Evolutionary conservation across 2,329 filamentous ascomycete genomes (phyloP).

Genomic region (Fusarium poae): DNA sequence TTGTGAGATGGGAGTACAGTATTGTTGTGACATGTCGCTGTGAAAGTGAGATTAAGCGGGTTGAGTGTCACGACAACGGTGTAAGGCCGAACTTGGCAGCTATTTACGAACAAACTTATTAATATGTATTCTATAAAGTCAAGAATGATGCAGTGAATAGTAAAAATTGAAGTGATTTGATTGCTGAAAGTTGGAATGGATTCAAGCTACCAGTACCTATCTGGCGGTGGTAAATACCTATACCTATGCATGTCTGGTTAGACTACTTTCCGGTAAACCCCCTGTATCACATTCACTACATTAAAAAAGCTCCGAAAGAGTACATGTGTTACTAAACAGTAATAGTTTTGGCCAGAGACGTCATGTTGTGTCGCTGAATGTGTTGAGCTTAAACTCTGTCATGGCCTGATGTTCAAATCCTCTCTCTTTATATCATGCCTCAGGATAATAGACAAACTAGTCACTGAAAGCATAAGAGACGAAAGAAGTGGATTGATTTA

Average conservation of each 20-base stretch:
- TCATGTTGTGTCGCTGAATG: not conserved
- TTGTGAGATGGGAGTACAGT: constrained; percentile 23
- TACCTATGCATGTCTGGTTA: not conserved
- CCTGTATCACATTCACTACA: not conserved
- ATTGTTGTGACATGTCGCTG: constrained; percentile 11
- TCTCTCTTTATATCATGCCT: no score
- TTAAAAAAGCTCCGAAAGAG: constrained; percentile 2
- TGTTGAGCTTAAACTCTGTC: not conserved
- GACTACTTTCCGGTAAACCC: not conserved
- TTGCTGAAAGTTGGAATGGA: not conserved
- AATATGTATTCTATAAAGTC: no score
- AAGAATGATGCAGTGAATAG: accelerated
- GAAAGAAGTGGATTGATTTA: no score
- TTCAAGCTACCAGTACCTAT: not conserved
- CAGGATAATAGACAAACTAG: no score
- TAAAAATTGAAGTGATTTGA: accelerated
- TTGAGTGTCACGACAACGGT: constrained; percentile 15
- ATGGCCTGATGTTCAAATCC: not conserved
- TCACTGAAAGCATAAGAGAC: no score
- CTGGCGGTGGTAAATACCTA: not conserved
- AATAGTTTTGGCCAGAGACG: not conserved
- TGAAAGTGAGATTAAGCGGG: constrained; percentile 25
- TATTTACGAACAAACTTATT: no score
- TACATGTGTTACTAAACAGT: not conserved
- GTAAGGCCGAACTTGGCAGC: not conserved